These are phyloP conservation scores for Suhomyces terraborum DNA, from an alignment of 1,139 yeast genomes.

Conservation along the genomic window DNA sequence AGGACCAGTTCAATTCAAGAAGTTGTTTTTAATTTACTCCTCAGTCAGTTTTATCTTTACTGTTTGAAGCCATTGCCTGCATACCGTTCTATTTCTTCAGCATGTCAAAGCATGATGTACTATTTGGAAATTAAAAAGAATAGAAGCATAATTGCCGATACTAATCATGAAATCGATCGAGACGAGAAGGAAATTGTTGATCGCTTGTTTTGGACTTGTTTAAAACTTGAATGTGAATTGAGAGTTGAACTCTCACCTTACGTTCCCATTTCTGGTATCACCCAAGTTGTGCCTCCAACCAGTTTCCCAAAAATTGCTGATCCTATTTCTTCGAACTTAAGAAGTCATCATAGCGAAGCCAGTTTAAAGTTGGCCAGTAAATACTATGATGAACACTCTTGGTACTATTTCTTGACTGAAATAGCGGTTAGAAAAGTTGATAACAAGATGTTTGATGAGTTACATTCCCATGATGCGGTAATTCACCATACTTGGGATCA, in stretches of 20 bases:
- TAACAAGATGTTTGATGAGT: conserved; percentile 45
- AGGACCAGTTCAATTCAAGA: conserved; percentile 24
- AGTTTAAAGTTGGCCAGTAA: conserved; percentile 32
- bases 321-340: conserved; percentile 22
- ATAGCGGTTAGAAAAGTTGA: conserved; percentile 51
- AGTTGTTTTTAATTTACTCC: conserved; percentile 34
- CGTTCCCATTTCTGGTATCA: conserved; percentile 46
- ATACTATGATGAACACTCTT: conserved; percentile 43
- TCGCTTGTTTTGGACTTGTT: conserved; percentile 48
- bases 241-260: conserved; percentile 48
- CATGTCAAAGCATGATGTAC: conserved; percentile 41
- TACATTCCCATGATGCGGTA: conserved; percentile 27
- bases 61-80: conserved; percentile 42
- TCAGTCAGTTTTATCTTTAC: conserved; percentile 40
- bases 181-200: conserved; percentile 30
- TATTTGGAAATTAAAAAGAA: conserved; percentile 22
- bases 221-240: conserved; percentile 49
- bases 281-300: conserved; percentile 42
- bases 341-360: conserved; percentile 28
- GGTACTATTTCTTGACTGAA: conserved; percentile 53
- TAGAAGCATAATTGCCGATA: conserved; percentile 8
- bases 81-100: conserved; percentile 33
- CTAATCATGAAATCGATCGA: conserved; percentile 10
- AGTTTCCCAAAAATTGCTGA: conserved; percentile 45
- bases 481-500: conserved; percentile 30